Percentiles rank a stretch among this genome's conserved stretches.
Evolutionary conservation across 2,329 filamentous ascomycete species (phyloP).

Genomic region (Fusarium torulosum): DNA sequence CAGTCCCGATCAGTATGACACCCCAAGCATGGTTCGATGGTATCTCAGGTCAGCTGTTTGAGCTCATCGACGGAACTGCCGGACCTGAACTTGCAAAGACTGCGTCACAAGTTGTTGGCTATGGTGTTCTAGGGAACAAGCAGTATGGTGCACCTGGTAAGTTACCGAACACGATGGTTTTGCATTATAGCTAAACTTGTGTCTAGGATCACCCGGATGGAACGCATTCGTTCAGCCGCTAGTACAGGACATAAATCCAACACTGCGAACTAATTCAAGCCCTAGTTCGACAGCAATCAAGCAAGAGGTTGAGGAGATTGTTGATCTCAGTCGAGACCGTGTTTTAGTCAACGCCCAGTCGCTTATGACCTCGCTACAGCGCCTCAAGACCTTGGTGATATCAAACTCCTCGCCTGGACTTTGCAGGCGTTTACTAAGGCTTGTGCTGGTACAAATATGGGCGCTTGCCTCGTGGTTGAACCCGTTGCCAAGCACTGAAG

Average conservation of each 20-base stretch:
- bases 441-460: slow-evolving; percentile 73
- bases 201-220: slow-evolving; percentile 70
- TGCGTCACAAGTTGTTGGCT: slow-evolving; percentile 58
- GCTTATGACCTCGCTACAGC: slow-evolving; percentile 64
- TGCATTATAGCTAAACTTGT: not conserved
- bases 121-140: slow-evolving; percentile 74
- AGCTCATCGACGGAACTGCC: slow-evolving; percentile 68
- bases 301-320: slow-evolving; percentile 54
- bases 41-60: slow-evolving; percentile 71
- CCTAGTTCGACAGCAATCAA: slow-evolving; percentile 30
- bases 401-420: slow-evolving; percentile 77
- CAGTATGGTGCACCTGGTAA: slow-evolving; percentile 72
- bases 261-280: slow-evolving; percentile 38
- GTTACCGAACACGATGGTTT: not conserved
- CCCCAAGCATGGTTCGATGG: slow-evolving; percentile 70
- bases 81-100: slow-evolving; percentile 54
- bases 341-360: slow-evolving; percentile 62
- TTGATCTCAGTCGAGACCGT: slow-evolving; percentile 60
- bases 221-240: slow-evolving; percentile 70
- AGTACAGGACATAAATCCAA: slow-evolving; percentile 63
- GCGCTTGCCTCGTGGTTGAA: slow-evolving; percentile 66
- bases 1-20: slow-evolving; percentile 66
- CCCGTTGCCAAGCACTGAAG: slow-evolving; percentile 50
- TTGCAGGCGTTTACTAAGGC: slow-evolving; percentile 70
- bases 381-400: slow-evolving; percentile 67